Base-by-base conservation (phyloP, 768 basidiomycete species). In the Serendipita vermifera region DNA sequence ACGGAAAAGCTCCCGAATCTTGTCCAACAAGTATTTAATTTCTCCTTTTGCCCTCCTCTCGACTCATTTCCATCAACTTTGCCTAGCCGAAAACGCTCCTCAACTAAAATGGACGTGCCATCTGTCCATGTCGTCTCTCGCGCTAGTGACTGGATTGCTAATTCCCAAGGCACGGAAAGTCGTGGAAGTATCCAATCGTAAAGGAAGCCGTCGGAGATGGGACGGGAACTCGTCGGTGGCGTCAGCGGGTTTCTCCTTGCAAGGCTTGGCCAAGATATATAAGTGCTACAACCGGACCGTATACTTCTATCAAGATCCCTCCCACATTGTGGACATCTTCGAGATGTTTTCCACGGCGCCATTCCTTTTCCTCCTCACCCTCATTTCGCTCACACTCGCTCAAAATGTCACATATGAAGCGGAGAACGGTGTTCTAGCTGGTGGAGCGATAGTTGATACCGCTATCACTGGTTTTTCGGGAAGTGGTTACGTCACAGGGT, bases 391-490 rank as follows among this genome's bases (percentile, higher is more conserved):
- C 27, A 22, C 46, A 15, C 29, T 51, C 20, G 46, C 22, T 29
- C n/a, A 9, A 9, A 29, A 15, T 15, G 29, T 29, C 2, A 29
- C 31, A n/a, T 58, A 58, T 35, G 58, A 59, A 38, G 58, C 58
- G 15, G 58, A 59, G 39, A 38, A 40, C 6, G 58, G 58, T 14
- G 20, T 41, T 15, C 58, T 59, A 5, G 38, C 38, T 5, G 55
- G 46, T 26, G 55, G 46, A 51, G 31, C 48, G 9, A 56, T 40
- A 4, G 58, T 59, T 5, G 54, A 55, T n/a, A 55, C 55, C 3
- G 20, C 58, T 7, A 38, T 38, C 4, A 11, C 56, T 3, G 58
- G 58, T 17, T 59, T 35, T 39, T 33, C 15, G 15, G 58, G 58
- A 11, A 57, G 35, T 29, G 58, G 58, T 27, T 51, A 51, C 31